phyloP scores from a whole-genome alignment of 2,329 filamentous ascomycete genomes.

The Cladosporium sp. region DNA sequence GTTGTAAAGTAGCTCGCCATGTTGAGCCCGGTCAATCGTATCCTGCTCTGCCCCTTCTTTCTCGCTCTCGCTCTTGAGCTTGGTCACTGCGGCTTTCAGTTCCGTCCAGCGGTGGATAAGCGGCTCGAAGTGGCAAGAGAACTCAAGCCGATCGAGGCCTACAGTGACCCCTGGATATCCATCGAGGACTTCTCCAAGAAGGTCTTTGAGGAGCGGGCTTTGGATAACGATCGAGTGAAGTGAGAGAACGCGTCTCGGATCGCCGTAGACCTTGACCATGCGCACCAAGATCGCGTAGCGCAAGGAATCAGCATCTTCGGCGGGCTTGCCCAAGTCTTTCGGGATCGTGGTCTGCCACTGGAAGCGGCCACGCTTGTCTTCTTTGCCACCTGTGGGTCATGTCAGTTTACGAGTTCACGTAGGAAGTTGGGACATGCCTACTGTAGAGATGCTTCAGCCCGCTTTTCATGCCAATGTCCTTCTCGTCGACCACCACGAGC shows the following conservation, averaged over 20 bases:
- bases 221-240: conserved; percentile 54
- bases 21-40: conserved; percentile 22
- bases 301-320: conserved; percentile 56
- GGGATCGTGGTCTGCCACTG: conserved; percentile 54
- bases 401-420: background rate
- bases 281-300: conserved; percentile 57
- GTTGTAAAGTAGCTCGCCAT: conserved; percentile 34
- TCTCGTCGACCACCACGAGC: background rate
- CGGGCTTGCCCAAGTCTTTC: conserved; percentile 49
- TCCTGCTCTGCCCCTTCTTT: background rate
- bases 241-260: conserved; percentile 54
- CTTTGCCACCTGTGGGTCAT: conserved; percentile 34
- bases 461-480: conserved; percentile 3
- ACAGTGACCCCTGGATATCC: conserved; percentile 57
- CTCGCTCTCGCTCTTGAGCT: conserved; percentile 16
- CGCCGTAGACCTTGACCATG: conserved; percentile 44
- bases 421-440: background rate
- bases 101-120: conserved; percentile 60
- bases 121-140: conserved; percentile 54
- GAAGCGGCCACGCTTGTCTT: conserved; percentile 44
- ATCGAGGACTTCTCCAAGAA: conserved; percentile 49
- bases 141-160: conserved; percentile 54
- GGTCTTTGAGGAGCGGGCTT: conserved; percentile 53
- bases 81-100: conserved; percentile 35
- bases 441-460: conserved; percentile 8